phyloP scores from a whole-genome alignment of 176 grass and related monocot genomes.

The Elaeis guineensis region DNA sequence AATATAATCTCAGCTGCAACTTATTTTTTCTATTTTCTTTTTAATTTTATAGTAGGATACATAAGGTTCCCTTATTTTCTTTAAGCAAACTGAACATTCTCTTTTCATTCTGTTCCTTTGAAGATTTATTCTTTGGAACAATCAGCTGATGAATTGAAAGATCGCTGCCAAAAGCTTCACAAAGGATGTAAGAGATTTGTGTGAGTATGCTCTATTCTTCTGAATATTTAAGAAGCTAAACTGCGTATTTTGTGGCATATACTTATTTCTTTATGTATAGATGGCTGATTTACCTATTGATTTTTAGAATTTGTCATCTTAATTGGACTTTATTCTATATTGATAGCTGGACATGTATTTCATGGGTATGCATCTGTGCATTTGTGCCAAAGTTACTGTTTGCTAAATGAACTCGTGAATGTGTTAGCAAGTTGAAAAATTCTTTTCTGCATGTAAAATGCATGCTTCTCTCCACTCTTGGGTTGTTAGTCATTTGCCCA shows the following conservation, averaged over 20 bases:
- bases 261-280: too few relatives aligned
- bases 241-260: background rate
- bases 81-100: slow-evolving; percentile 4
- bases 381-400: too few relatives aligned
- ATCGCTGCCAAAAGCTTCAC: slow-evolving; percentile 76
- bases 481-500: too few relatives aligned
- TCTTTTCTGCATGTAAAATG: background rate
- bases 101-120: slow-evolving; percentile 20
- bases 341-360: too few relatives aligned
- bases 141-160: slow-evolving; percentile 77
- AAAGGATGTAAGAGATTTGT: slow-evolving; percentile 93
- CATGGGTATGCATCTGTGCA: too few relatives aligned
- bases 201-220: slow-evolving; percentile 34
- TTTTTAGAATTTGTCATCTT: too few relatives aligned
- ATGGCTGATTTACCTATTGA: too few relatives aligned
- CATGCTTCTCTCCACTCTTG: too few relatives aligned
- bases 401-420: too few relatives aligned
- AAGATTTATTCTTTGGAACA: slow-evolving; percentile 93
- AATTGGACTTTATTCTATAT: too few relatives aligned
- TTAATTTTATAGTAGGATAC: background rate
- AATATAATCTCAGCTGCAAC: background rate
- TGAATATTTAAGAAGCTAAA: slow-evolving; percentile 7
- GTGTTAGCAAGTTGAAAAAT: too few relatives aligned
- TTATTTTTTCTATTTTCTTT: background rate
- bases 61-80: background rate